Percentiles rank a stretch among this genome's conserved stretches.
These are phyloP conservation scores for Petrea volubilis DNA, from an alignment of 257 asterid species.

Conservation along the genomic window DNA sequence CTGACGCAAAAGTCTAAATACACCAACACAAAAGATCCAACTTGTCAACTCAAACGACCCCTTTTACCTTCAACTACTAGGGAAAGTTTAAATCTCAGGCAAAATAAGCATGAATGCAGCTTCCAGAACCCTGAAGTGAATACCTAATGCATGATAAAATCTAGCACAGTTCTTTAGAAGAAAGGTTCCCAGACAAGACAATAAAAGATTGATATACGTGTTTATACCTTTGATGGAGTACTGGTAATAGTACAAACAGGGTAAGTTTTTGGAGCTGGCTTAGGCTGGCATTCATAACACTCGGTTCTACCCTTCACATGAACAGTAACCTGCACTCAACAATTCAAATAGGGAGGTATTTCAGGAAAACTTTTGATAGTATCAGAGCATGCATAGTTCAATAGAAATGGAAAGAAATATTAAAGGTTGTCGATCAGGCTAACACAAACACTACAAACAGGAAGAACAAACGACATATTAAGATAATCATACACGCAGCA, in stretches of 20 bases:
- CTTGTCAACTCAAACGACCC: background rate
- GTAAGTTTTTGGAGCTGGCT: slow-evolving; percentile 97
- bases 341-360: slow-evolving; percentile 17
- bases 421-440: background rate
- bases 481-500: background rate
- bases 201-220: background rate
- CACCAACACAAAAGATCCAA: background rate
- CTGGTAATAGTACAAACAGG: slow-evolving; percentile 98
- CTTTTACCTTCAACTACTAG: background rate
- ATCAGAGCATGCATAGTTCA: slow-evolving; percentile 16
- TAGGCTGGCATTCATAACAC: slow-evolving; percentile 97
- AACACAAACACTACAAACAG: background rate
- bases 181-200: background rate
- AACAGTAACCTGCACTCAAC: slow-evolving; percentile 78
- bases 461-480: background rate
- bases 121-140: slow-evolving; percentile 2
- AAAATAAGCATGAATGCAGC: background rate
- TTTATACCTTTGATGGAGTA: slow-evolving; percentile 91
- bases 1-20: background rate
- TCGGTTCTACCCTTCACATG: slow-evolving; percentile 92
- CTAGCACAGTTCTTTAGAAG: background rate
- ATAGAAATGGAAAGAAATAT: slow-evolving; percentile 12
- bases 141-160: background rate
- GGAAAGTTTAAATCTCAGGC: background rate
- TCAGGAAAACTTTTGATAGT: slow-evolving; percentile 5